Base-by-base conservation (phyloP, 139 green algal species). In the Chlamydomonas sp. region DNA sequence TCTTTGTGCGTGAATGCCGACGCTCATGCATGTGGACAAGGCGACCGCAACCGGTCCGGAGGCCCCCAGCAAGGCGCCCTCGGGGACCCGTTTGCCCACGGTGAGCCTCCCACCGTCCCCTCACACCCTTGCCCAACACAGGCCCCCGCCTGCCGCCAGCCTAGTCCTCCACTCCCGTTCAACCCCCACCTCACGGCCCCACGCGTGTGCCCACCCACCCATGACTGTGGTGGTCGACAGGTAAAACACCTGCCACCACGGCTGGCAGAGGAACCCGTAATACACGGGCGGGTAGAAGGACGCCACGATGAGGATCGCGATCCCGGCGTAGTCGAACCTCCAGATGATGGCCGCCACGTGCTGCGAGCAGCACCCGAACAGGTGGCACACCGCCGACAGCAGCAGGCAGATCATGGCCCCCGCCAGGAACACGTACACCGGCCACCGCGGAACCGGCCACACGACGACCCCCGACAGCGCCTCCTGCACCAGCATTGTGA, bases 281-380 rank as follows among this genome's bases (percentile, higher is more conserved):
- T 99, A 99, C 5, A 99, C 94, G 1, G 96, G 92, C 5, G 98
- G 97, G 63, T 95, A 97, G 90, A 99, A 99, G n/a, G 97, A 99
- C 5, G 94, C 89, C 16, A 99, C 96, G 79, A 99, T 99, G 15
- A 99, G 94, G 17, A 97, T 90, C 2, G 95, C 95, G 20, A 99
- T 99, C 59, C 97, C 97, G 1, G 94, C 94, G 80, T 99, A 99
- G 92, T 99, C 97, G 85, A 99, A 95, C 0, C 95, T 88, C 97
- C 96, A 98, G 59, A 99, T 92, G 16, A 95, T 78, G 61, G 89
- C 77, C 4, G 91, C 80, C 12, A 97, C 82, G 86, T 98, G 94
- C 73, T 87, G 63, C 81, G 95, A 89, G 89, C 96, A 98, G 92
- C 97, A 99, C 60, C 92, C 94, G 20, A 99, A 95, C 6, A 99